Percentiles rank a stretch among this genome's conserved stretches.
phyloP scores from a whole-genome alignment of 2,329 filamentous ascomycete species.

The Aspergillus awamori region DNA sequence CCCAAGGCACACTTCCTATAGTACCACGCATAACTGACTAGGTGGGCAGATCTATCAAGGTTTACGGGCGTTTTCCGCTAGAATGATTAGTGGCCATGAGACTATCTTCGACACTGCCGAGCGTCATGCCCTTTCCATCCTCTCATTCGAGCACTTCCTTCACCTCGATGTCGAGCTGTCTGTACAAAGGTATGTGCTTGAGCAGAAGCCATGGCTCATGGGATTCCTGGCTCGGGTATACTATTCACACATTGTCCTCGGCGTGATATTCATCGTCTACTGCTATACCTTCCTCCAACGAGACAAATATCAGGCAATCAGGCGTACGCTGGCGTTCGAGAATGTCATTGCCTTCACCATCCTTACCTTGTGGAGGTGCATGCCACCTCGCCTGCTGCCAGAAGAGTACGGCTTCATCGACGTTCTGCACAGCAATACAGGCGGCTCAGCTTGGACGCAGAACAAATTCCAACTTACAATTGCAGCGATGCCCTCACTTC shows the following conservation, averaged over 20 bases:
- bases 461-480: slow-evolving; percentile 54
- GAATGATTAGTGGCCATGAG: slow-evolving; percentile 44
- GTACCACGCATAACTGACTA: not conserved
- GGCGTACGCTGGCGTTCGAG: slow-evolving; percentile 53
- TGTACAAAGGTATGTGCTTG: slow-evolving; percentile 46
- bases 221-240: slow-evolving; percentile 48
- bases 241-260: slow-evolving; percentile 52
- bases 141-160: slow-evolving; percentile 42
- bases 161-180: slow-evolving; percentile 46
- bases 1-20: not conserved
- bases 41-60: slow-evolving; percentile 46
- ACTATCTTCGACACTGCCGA: slow-evolving; percentile 43
- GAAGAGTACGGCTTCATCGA: slow-evolving; percentile 49
- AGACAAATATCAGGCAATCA: slow-evolving; percentile 45
- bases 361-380: slow-evolving; percentile 53
- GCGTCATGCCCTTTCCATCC: slow-evolving; percentile 46
- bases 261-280: slow-evolving; percentile 53
- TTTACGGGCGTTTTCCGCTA: slow-evolving; percentile 48
- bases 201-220: slow-evolving; percentile 42
- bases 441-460: slow-evolving; percentile 44
- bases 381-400: slow-evolving; percentile 54
- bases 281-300: slow-evolving; percentile 51
- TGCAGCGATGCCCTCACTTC: slow-evolving; percentile 54
- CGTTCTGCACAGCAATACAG: slow-evolving; percentile 41
- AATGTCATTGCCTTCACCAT: slow-evolving; percentile 55